Conservation (phyloP, 2,329 filamentous ascomycete species). For the Helminthosporium solani region DNA sequence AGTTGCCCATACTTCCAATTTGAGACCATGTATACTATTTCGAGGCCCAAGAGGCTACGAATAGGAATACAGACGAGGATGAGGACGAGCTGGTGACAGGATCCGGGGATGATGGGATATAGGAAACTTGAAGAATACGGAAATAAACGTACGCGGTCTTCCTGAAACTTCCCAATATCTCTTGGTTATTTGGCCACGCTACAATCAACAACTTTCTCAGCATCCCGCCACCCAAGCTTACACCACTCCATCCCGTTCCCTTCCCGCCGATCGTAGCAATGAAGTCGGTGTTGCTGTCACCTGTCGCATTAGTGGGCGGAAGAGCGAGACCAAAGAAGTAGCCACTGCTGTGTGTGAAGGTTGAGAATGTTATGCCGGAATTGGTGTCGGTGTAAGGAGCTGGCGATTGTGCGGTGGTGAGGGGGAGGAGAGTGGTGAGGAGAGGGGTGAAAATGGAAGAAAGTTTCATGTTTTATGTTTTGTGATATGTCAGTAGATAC, state of each 20-base stretch:
- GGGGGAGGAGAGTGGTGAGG: slow-evolving; percentile 7
- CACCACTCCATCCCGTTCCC: slow-evolving; percentile 51
- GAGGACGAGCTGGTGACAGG: neutral
- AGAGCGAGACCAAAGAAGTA: slow-evolving; percentile 54
- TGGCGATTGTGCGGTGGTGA: slow-evolving; percentile 21
- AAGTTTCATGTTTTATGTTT: slow-evolving; percentile 32
- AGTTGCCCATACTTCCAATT: too few species aligned
- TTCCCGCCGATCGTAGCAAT: slow-evolving; percentile 55
- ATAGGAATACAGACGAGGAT: too few species aligned
- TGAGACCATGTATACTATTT: too few species aligned
- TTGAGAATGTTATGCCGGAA: slow-evolving; percentile 30
- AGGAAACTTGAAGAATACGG: neutral
- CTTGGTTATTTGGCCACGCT: slow-evolving; percentile 52
- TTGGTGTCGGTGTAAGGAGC: slow-evolving; percentile 29
- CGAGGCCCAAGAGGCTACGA: too few species aligned
- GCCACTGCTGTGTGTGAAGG: slow-evolving; percentile 29
- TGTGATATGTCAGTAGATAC: too few species aligned
- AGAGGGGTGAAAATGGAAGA: slow-evolving; percentile 15
- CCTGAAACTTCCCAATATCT: slow-evolving; percentile 49
- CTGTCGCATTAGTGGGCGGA: slow-evolving; percentile 37
- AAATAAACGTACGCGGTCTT: slow-evolving; percentile 36
- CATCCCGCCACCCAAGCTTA: slow-evolving; percentile 53
- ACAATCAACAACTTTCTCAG: slow-evolving; percentile 50
- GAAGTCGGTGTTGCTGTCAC: slow-evolving; percentile 51
- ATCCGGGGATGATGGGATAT: neutral